A percentile compares a stretch with the other conserved stretches of the same genome.
phyloP scores from a whole-genome alignment of 2,329 filamentous ascomycete species.

The Fusarium humuli region DNA sequence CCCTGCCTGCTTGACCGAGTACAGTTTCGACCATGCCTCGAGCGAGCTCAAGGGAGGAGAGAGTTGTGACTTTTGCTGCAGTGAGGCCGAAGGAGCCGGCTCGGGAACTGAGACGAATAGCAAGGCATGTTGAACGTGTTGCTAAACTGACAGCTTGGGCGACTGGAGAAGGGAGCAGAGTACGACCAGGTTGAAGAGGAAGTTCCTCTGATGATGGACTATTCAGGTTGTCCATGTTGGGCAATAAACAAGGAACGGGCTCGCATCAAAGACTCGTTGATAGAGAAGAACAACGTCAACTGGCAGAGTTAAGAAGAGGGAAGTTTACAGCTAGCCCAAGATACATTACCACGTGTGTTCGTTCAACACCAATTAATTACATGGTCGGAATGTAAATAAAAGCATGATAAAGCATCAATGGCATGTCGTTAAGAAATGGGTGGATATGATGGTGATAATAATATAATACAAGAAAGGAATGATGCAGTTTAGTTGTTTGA shows the following conservation, averaged over 20 bases:
- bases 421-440: constrained; percentile 31
- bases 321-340: constrained; percentile 5
- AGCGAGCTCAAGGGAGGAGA: constrained; percentile 68
- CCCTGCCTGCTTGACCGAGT: constrained; percentile 63
- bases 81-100: constrained; percentile 64
- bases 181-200: constrained; percentile 51
- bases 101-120: constrained; percentile 64
- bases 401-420: constrained; percentile 37
- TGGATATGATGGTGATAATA: constrained; percentile 12
- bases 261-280: not conserved
- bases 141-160: constrained; percentile 71
- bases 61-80: constrained; percentile 66
- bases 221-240: constrained; percentile 39
- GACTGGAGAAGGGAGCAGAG: constrained; percentile 67
- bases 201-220: constrained; percentile 28
- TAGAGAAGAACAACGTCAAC: not conserved
- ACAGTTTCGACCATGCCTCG: constrained; percentile 66
- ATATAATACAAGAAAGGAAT: constrained; percentile 16
- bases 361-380: constrained; percentile 31
- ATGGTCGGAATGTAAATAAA: constrained; percentile 37
- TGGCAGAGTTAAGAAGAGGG: constrained; percentile 2
- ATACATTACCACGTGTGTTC: not conserved
- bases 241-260: not conserved
- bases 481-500: not conserved
- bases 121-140: constrained; percentile 69